phyloP scores from a whole-genome alignment of 306 rosid genomes.

The Quercus aquifolioides region DNA sequence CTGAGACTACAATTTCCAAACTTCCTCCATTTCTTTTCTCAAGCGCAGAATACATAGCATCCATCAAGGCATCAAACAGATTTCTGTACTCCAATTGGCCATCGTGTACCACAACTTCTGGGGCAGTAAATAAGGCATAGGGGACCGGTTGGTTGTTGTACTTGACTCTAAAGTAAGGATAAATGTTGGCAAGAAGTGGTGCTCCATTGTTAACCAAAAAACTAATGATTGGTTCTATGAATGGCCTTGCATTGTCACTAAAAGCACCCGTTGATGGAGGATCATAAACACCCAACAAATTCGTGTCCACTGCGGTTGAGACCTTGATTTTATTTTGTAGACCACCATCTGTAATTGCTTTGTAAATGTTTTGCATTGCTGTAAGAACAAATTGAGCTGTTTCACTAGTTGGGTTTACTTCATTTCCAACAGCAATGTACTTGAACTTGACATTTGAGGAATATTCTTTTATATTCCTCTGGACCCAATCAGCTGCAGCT shows the following conservation, averaged over 20 bases:
- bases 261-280: slow-evolving; percentile 27
- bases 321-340: slow-evolving; percentile 14
- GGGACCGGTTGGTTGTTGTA: neutral
- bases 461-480: slow-evolving; percentile 9
- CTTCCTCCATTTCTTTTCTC: slow-evolving; percentile 27
- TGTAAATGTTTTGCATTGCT: slow-evolving; percentile 16
- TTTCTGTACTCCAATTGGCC: neutral
- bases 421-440: slow-evolving; percentile 20
- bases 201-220: slow-evolving; percentile 4
- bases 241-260: neutral
- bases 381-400: neutral
- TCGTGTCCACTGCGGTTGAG: slow-evolving; percentile 2
- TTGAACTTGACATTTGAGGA: slow-evolving; percentile 3
- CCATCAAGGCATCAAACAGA: slow-evolving; percentile 31
- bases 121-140: neutral
- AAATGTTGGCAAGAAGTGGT: slow-evolving; percentile 16
- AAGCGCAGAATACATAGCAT: slow-evolving; percentile 26
- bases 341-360: slow-evolving; percentile 4
- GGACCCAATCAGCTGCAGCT: slow-evolving; percentile 28
- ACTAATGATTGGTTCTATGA: slow-evolving; percentile 2
- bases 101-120: neutral
- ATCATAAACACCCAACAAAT: neutral
- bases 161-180: slow-evolving; percentile 13
- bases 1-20: slow-evolving; percentile 35
- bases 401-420: neutral